These are phyloP conservation scores for Linnemannia schmuckeri DNA, from an alignment of 192 early-diverging fungal species.

Conservation along the genomic window DNA sequence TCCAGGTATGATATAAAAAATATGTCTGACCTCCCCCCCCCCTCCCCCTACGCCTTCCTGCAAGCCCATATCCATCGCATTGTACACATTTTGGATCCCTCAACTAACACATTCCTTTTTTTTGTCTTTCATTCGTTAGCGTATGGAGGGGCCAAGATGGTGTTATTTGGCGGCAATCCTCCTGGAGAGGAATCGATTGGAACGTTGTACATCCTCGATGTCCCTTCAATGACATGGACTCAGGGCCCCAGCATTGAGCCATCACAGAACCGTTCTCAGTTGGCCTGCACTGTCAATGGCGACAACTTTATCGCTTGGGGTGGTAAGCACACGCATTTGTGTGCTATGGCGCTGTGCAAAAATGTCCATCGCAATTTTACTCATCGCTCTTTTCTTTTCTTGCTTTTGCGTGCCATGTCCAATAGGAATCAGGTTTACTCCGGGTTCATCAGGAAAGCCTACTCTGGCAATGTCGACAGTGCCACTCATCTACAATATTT, in stretches of 20 bases:
- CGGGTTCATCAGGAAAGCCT: not conserved
- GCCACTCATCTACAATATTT: not conserved
- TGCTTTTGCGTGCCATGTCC: not conserved
- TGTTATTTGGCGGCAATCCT: not conserved
- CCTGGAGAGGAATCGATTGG: not conserved
- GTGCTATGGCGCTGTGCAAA: too few relatives aligned
- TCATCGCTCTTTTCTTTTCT: not conserved
- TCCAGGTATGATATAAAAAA: not conserved
- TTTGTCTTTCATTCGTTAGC: not conserved
- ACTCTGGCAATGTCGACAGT: not conserved
- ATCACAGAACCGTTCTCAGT: not conserved
- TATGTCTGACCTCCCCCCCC: not conserved
- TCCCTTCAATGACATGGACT: not conserved
- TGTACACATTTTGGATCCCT: not conserved
- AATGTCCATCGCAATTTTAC: not conserved
- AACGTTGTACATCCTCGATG: not conserved
- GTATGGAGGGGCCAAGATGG: not conserved
- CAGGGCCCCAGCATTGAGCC: not conserved
- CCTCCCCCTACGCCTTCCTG: not conserved
- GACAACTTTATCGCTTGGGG: conserved; percentile 8
- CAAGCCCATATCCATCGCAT: not conserved
- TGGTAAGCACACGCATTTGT: not conserved
- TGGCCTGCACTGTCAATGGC: not conserved
- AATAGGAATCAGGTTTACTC: not conserved
- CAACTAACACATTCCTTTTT: not conserved